Base-by-base conservation (phyloP, 257 asterid species). In the Solanum infundibuliforme region DNA sequence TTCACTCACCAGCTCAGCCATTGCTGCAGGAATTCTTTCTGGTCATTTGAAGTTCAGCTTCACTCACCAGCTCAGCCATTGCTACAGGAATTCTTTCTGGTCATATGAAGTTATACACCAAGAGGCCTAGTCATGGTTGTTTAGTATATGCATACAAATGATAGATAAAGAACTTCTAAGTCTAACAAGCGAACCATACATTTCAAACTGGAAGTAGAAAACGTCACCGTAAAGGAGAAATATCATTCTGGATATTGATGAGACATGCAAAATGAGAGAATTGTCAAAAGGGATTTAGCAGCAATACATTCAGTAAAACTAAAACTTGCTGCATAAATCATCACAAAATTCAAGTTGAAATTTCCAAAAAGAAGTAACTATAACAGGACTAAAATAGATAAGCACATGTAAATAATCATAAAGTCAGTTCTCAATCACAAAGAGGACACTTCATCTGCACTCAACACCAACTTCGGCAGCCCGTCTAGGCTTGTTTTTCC, bases 401-500 rank as follows among this genome's bases (percentile, higher is more conserved):
- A 48, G 83, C 84, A 72, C 68, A 86, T 72, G 41, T 7, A 72
- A 86, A 18, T 36, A 72, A 72, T 31, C 72, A 32, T 86, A n/a
- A 34, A 86, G 82, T 73, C 87, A n/a, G 73, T 69, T 36, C 62
- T 36, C 76, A 36, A 84, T n/a, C 73, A 69, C 87, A 38, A 39
- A 68, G 31, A 38, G 82, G 60, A 48, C 66, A 12, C 52, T 72
- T 94, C 90, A 94, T 87, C 84, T 91, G 97, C 98, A 94, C 88
- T 95, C 98, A 69, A 95, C 96, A 11, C 98, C 98, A 91, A 93
- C 98, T 91, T 95, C 99, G 86, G 98, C 98, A 85, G 99, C 99
- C 20, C 99, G 92, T 34, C 98, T 93, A 68, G 99, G 99, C 92
- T 94, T 96, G 89, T 92, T 95, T 93, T 96, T 96, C 93, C 99